Evolutionary conservation across 139 green algal species (phyloP).

Genomic region (Chlorella sp.): DNA sequence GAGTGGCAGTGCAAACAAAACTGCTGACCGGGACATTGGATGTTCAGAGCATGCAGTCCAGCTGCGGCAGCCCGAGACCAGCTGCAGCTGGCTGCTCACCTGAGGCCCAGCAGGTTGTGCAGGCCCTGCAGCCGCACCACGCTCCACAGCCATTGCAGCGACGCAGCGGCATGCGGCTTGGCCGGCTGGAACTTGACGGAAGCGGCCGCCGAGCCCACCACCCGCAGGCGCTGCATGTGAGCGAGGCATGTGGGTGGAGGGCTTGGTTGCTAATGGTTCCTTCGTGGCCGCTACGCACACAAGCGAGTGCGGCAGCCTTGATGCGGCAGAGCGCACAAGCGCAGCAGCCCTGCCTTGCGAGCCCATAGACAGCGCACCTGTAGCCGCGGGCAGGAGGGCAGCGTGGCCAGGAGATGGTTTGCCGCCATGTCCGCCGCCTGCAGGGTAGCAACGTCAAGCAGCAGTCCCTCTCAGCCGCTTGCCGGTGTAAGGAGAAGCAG

Average conservation of each 20-base stretch:
- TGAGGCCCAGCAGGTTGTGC: constrained; percentile 24
- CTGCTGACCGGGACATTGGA: too few relatives aligned
- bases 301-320: too few relatives aligned
- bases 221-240: constrained; percentile 2
- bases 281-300: too few relatives aligned
- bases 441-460: too few relatives aligned
- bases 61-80: neutral
- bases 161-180: neutral
- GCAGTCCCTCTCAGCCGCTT: too few relatives aligned
- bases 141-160: constrained; percentile 31
- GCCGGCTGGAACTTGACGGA: constrained; percentile 20
- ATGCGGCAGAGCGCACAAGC: too few relatives aligned
- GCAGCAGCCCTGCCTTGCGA: too few relatives aligned
- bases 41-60: too few relatives aligned
- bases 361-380: neutral
- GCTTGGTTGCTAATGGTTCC: too few relatives aligned
- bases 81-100: neutral
- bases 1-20: too few relatives aligned
- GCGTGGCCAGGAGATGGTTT: constrained; percentile 16
- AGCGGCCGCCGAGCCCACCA: neutral
- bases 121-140: constrained; percentile 30
- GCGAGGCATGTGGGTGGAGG: too few relatives aligned
- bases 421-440: constrained; percentile 29
- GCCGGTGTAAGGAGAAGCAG: too few relatives aligned
- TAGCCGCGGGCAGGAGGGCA: neutral